These are phyloP conservation scores for Thermomyces lanuginosus DNA, from an alignment of 2,329 filamentous ascomycete genomes.

Conservation along the genomic window DNA sequence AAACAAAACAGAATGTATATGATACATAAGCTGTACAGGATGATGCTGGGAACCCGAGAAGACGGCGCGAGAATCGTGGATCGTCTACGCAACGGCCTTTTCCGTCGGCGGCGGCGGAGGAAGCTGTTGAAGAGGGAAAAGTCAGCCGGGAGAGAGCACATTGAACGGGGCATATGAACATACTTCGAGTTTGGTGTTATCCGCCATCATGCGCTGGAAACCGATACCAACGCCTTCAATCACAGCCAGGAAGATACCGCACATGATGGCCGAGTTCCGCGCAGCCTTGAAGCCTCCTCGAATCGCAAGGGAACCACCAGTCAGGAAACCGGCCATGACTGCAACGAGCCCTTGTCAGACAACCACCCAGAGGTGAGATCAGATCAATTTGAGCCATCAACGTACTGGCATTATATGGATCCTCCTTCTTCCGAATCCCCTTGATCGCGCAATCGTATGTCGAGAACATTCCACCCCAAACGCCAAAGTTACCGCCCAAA, in stretches of 20 bases:
- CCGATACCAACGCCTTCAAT: constrained; percentile 97
- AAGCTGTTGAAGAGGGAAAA: constrained; percentile 9
- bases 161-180: constrained; percentile 11
- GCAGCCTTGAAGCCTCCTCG: constrained; percentile 84
- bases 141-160: background rate
- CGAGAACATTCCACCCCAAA: constrained; percentile 91
- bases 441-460: constrained; percentile 96
- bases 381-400: constrained; percentile 8
- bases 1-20: constrained; percentile 1
- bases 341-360: constrained; percentile 3
- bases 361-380: background rate
- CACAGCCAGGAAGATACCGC: constrained; percentile 81
- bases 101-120: constrained; percentile 19
- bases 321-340: constrained; percentile 92
- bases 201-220: constrained; percentile 85
- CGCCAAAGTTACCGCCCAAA: constrained; percentile 91
- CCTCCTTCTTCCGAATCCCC: constrained; percentile 87
- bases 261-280: constrained; percentile 89
- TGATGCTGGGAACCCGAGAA: background rate
- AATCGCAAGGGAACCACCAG: constrained; percentile 77
- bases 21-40: constrained; percentile 1
- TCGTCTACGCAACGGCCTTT: constrained; percentile 20
- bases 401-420: constrained; percentile 81
- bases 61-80: background rate
- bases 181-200: constrained; percentile 69